A percentile compares a stretch with the other conserved stretches of the same genome.
Evolutionary conservation across 106 monocot species (phyloP).

Genomic region (Dendrobium chrysotoxum): DNA sequence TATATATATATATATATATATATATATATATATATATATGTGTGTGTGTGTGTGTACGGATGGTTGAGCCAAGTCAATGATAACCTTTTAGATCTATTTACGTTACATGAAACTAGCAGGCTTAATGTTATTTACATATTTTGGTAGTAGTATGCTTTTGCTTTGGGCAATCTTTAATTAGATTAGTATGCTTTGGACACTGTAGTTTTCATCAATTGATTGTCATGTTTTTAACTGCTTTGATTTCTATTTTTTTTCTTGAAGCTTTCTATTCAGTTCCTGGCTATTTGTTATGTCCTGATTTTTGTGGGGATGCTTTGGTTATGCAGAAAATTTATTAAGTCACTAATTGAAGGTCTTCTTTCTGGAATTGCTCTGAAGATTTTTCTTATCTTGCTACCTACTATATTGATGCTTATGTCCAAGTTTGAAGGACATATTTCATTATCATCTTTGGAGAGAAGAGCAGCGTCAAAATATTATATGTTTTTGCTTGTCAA

Average conservation of each 20-base stretch:
- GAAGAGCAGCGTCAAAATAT: conserved; percentile 58
- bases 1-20: too few species aligned
- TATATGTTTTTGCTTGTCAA: conserved; percentile 54
- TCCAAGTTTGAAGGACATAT: conserved; percentile 58
- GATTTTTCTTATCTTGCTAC: conserved; percentile 57
- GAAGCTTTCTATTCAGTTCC: not conserved
- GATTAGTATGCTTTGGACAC: too few species aligned
- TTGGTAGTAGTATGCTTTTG: too few species aligned
- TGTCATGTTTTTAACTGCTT: not conserved
- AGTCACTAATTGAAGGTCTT: conserved; percentile 61
- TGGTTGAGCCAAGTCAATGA: too few species aligned
- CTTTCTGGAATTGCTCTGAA: conserved; percentile 70
- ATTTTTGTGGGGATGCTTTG: not conserved
- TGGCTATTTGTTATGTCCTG: not conserved
- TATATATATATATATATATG: too few species aligned
- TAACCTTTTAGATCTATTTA: too few species aligned
- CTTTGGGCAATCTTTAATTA: too few species aligned
- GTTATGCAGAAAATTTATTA: conserved; percentile 26
- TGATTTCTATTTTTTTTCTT: not conserved
- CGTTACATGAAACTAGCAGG: not conserved
- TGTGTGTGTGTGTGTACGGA: too few species aligned
- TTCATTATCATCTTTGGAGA: conserved; percentile 43
- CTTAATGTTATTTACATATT: not conserved
- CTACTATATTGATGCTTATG: conserved; percentile 65
- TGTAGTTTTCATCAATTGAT: too few species aligned